phyloP scores from a whole-genome alignment of 1,284 basidiomycete species.

The Pyrrhoderma noxium region DNA sequence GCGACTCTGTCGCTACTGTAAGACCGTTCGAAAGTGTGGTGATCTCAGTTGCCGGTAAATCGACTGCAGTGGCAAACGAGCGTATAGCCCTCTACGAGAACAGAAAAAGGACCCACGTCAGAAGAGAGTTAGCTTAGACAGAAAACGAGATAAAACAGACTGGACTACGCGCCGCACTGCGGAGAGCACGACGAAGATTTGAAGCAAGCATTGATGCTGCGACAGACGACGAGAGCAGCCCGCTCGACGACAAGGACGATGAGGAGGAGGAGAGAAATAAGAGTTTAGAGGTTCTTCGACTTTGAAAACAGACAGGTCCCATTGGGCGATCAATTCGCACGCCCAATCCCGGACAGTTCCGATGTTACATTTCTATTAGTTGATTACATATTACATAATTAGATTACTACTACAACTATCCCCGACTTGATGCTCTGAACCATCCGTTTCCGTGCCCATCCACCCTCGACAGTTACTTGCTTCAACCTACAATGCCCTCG shows the following conservation, averaged over 20 bases:
- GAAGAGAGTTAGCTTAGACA: not conserved
- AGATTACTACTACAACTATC: too few species aligned
- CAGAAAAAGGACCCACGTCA: slow-evolving; percentile 20
- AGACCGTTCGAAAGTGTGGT: slow-evolving; percentile 88
- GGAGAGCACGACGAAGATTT: slow-evolving; percentile 54
- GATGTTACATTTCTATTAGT: not conserved
- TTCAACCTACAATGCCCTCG: slow-evolving; percentile 9
- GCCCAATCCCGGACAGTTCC: slow-evolving; percentile 7
- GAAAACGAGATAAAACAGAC: slow-evolving; percentile 32
- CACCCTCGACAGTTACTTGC: not conserved
- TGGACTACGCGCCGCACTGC: slow-evolving; percentile 46
- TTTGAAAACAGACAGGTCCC: slow-evolving; percentile 1
- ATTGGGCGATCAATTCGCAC: slow-evolving; percentile 8
- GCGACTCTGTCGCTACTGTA: slow-evolving; percentile 88
- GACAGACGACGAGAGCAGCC: slow-evolving; percentile 4
- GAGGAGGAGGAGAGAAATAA: not conserved
- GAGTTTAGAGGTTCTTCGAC: not conserved
- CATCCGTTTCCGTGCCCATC: slow-evolving; percentile 5
- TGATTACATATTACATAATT: too few species aligned
- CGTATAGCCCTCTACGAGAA: slow-evolving; percentile 34
- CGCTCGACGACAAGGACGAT: slow-evolving; percentile 1
- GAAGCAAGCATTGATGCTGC: slow-evolving; percentile 38
- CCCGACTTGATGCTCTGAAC: too few species aligned
- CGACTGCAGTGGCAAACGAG: slow-evolving; percentile 66
- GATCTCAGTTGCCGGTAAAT: slow-evolving; percentile 75